Conservation (phyloP, 202 grass and related monocot genomes). For the Alloteropsis angusta region DNA sequence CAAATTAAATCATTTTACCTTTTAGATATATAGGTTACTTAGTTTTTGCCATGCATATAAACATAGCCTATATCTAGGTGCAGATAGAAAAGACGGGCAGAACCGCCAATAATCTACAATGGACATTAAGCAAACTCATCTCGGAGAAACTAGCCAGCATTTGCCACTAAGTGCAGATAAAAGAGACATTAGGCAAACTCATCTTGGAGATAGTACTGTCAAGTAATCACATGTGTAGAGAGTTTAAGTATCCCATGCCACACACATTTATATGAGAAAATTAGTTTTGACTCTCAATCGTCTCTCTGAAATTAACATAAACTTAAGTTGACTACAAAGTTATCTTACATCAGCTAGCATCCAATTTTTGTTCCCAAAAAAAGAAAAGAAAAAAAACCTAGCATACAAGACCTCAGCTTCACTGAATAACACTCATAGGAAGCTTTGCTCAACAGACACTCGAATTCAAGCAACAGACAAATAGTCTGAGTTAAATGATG, state of each 20-base stretch:
- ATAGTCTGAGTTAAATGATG: background rate
- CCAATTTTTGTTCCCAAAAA: no score
- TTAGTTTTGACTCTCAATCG: background rate
- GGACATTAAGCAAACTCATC: no score
- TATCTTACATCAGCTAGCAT: constrained; percentile 15
- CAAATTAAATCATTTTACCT: no score
- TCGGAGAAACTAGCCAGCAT: no score
- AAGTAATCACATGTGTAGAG: background rate
- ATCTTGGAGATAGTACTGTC: background rate
- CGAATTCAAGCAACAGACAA: background rate
- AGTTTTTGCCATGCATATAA: no score
- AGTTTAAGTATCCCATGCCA: background rate
- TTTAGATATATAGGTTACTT: no score
- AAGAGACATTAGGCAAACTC: background rate
- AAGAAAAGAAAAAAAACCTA: background rate
- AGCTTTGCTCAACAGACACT: constrained; percentile 4
- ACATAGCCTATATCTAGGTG: no score
- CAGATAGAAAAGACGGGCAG: no score
- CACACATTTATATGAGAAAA: background rate
- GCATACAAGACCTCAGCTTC: background rate
- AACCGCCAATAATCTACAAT: no score
- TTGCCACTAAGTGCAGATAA: no score
- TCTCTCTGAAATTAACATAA: background rate
- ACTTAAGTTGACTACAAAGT: background rate
- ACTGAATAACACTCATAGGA: background rate